phyloP scores from a whole-genome alignment of 2,329 filamentous ascomycete species.

The Hypoxylon sp. region DNA sequence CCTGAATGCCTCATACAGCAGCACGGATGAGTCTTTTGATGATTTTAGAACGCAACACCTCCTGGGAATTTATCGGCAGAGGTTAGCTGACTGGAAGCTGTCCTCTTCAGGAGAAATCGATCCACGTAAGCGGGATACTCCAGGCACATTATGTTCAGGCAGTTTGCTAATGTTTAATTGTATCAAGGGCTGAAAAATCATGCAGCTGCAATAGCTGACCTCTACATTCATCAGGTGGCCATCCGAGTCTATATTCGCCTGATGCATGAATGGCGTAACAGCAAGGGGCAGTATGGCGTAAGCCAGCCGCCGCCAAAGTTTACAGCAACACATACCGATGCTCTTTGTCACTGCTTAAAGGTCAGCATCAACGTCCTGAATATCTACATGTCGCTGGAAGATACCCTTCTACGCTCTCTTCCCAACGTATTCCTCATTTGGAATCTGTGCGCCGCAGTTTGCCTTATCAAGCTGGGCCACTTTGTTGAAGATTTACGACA shows the following conservation, averaged over 20 bases:
- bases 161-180: conserved; percentile 12
- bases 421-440: conserved; percentile 38
- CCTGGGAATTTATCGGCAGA: conserved; percentile 31
- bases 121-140: conserved; percentile 21
- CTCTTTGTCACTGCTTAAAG: conserved; percentile 37
- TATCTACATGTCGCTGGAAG: conserved; percentile 35
- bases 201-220: conserved; percentile 29
- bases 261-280: conserved; percentile 20
- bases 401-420: conserved; percentile 31
- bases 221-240: conserved; percentile 42
- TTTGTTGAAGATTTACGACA: conserved; percentile 24
- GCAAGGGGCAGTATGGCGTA: conserved; percentile 14
- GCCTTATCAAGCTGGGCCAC: conserved; percentile 33
- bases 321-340: conserved; percentile 30
- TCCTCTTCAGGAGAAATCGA: conserved; percentile 27
- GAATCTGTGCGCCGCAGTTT: conserved; percentile 34
- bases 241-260: conserved; percentile 27
- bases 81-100: conserved; percentile 34
- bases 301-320: conserved; percentile 12
- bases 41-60: conserved; percentile 40
- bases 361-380: conserved; percentile 16
- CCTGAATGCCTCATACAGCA: conserved; percentile 15
- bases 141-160: too few species aligned
- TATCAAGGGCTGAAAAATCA: conserved; percentile 26
- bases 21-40: conserved; percentile 33